Evolutionary conservation across 345 rosid species (phyloP), one percentile per base, ranked within the genome.

Genomic region (Acer yangbiense): DNA sequence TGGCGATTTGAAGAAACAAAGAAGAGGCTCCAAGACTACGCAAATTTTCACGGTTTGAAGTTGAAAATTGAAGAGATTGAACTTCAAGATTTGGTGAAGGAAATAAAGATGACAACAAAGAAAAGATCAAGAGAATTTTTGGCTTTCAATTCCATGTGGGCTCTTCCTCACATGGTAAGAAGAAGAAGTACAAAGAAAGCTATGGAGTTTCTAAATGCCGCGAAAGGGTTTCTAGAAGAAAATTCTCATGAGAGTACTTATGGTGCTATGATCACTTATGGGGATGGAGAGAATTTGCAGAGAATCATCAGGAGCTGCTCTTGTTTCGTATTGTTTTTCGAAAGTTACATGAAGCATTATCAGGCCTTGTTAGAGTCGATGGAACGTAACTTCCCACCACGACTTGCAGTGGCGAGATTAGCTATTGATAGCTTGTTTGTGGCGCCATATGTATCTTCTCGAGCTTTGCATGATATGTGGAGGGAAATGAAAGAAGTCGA

Each of bases 381-480:
- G 6, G 86, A 83, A 41, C 14, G 44, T 48, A 65, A 44, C 17
- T 65, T 85, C 17, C 83, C 82, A 4, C 20, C 18, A 6, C 73
- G 44, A n/a, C 78, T 85, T 25, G 44, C 43, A 2, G 82, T 75
- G 48, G 87, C 85, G 20, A 85, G 80, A 60, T 11, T 85, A 32
- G 80, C 78, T 13, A 77, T 80, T 76, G 85, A 85, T 55, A 60
- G 79, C 44, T 73, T 85, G 6, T 83, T 83, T 35, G 68, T 80
- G 66, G 79, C 82, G 17, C 85, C 85, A 23, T 70, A 46, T 57
- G 64, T 71, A 14, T 74, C 83, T 1, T 48, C 68, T 61, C 23
- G 4, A 18, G 74, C 60, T 54, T 58, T 69, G 77, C 35, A 44
- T 8, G 74, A 55, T 12, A 54, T 68, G 35, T 76, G 80, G 81